Evolutionary conservation across 306 rosid species (phyloP).

Genomic region (Datisca glomerata): DNA sequence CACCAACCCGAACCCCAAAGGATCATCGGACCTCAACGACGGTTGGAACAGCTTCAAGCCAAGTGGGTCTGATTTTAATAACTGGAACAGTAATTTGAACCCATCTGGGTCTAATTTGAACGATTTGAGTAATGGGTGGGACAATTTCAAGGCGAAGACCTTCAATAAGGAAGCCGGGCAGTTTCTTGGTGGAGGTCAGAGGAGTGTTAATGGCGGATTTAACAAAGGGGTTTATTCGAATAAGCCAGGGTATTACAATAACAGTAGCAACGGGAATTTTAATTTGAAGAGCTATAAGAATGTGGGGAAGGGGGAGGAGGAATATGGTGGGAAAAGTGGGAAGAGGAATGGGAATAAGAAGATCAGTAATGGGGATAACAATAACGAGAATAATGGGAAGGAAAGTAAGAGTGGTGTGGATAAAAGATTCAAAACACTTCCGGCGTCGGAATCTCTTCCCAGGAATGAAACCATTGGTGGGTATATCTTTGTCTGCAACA

Average conservation of each 20-base stretch:
- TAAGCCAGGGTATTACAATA: conserved; percentile 20
- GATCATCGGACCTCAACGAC: conserved; percentile 1
- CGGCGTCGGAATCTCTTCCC: conserved; percentile 72
- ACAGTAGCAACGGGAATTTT: conserved; percentile 18
- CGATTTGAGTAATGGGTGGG: conserved; percentile 18
- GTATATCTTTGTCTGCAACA: conserved; percentile 88
- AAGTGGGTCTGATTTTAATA: conserved; percentile 12
- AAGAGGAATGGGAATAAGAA: conserved; percentile 26
- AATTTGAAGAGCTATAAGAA: conserved; percentile 39
- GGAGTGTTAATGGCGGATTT: conserved; percentile 16
- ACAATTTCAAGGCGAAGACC: conserved; percentile 13
- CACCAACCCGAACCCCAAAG: conserved; percentile 9
- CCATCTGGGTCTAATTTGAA: conserved; percentile 21
- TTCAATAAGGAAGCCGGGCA: conserved; percentile 3
- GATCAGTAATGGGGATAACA: conserved; percentile 27
- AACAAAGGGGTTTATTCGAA: conserved; percentile 71
- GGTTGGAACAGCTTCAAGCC: conserved; percentile 16
- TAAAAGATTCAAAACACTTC: conserved; percentile 74
- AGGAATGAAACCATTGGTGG: conserved; percentile 78
- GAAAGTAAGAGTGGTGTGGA: conserved; percentile 35
- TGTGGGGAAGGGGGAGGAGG: conserved; percentile 30
- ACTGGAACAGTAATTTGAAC: conserved; percentile 19
- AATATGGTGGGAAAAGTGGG: conserved; percentile 26
- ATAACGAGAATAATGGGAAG: conserved; percentile 29
- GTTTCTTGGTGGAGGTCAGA: not conserved